Evolutionary conservation across 73 alveolate species (phyloP), one percentile per base, ranked within the genome.

Genomic region (Tetrahymena elliotti): DNA sequence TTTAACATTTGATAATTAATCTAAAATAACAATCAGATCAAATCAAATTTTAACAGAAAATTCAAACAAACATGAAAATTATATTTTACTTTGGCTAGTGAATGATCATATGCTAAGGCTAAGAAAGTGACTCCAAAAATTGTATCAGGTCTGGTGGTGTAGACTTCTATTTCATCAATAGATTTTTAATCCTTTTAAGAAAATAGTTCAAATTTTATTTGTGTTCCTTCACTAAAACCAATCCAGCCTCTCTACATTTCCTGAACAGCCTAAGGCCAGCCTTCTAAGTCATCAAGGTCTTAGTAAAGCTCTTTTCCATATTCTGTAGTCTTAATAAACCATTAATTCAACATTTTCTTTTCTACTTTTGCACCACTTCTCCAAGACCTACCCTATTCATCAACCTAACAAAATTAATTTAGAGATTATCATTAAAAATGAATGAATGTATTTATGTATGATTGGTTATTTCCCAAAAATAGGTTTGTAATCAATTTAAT

Each of bases 161-260:
- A 97, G 8, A 96, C 95, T 12, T 68, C 36, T 5, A 88, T 54
- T 22, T 83, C 83, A 38, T 94, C 96, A 37, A 34, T 82, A 20
- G 12, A 22, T 54, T 31, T 93, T 82, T 92, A 39, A 4, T 38
- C 93, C 52, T 31, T 38, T 93, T 54, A 0, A 22, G 84, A 33
- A 53, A 53, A 93, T 6, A 93, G 38, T 24, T 35, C 93, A 93
- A 97, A 96, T 36, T 84, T 52, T 4, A 97, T 88, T 33, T 93
- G 53, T 6, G 95, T 83, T 24, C 99, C 99, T 33, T 93, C 53
- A 35, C 96, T 88, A 38, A 93, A 95, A 68, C 99, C 99, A 35
- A 97, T 97, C 99, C 99, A 97, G 33, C 98, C 97, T 41, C 96
- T 96, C 83, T 97, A 97, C 83, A 95, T 93, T 52, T 95, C 98